A percentile compares a stretch with the other conserved stretches of the same genome.
Evolutionary conservation across 2,329 filamentous ascomycete genomes (phyloP).

Genomic region (Fusarium brevicatenulatum): DNA sequence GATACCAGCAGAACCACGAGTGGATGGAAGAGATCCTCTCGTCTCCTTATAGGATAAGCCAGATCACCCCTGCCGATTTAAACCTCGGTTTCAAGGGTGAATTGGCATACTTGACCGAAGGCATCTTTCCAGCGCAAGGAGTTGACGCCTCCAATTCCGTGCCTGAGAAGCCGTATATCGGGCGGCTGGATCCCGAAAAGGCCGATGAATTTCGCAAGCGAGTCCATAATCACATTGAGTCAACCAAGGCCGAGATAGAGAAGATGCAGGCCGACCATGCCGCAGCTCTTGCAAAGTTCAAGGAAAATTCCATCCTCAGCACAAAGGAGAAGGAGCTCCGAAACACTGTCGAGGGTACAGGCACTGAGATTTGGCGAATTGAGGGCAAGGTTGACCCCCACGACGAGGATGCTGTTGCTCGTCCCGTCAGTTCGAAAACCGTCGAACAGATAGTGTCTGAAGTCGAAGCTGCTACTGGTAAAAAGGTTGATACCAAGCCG

Average conservation of each 20-base stretch:
- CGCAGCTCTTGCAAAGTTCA: conserved; percentile 78
- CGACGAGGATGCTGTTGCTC: conserved; percentile 56
- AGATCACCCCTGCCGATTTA: conserved; percentile 88
- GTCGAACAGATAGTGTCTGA: conserved; percentile 79
- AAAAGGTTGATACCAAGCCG: conserved; percentile 71
- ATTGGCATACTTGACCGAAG: conserved; percentile 82
- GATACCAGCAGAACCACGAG: conserved; percentile 95
- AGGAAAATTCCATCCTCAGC: conserved; percentile 74
- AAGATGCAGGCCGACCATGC: conserved; percentile 84
- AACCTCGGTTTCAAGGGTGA: conserved; percentile 87
- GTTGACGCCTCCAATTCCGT: conserved; percentile 57
- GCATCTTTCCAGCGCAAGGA: conserved; percentile 78
- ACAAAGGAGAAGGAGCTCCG: conserved; percentile 81
- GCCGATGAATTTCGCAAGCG: conserved; percentile 86
- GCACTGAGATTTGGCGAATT: conserved; percentile 70
- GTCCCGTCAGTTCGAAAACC: conserved; percentile 58
- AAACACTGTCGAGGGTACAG: conserved; percentile 68
- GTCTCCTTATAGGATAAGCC: conserved; percentile 85
- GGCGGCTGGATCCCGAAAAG: conserved; percentile 76
- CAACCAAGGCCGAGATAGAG: conserved; percentile 83
- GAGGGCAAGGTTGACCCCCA: conserved; percentile 65
- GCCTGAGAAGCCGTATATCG: conserved; percentile 68
- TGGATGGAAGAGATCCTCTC: conserved; percentile 99
- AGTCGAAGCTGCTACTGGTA: conserved; percentile 76
- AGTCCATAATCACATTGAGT: conserved; percentile 75